phyloP scores from a whole-genome alignment of 2,329 filamentous ascomycete species.

The Pseudogymnoascus verrucosus region DNA sequence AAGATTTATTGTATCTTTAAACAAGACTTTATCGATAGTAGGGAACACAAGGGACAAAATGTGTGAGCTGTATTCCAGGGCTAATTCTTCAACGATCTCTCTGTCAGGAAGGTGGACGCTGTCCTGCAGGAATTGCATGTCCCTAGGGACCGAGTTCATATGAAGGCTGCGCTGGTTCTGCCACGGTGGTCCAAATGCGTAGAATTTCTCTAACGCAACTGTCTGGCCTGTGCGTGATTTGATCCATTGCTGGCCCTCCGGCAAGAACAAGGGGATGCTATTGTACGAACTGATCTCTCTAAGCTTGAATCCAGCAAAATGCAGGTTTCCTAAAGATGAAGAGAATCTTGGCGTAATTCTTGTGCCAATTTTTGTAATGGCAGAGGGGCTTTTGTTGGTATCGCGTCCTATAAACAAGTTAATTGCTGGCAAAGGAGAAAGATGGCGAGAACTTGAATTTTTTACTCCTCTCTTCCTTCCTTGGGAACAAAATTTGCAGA shows the following conservation, averaged over 20 bases:
- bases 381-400: neutral
- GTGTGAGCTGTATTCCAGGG: neutral
- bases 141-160: conserved; percentile 11
- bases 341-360: neutral
- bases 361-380: neutral
- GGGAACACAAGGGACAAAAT: conserved; percentile 32
- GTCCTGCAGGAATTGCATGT: conserved; percentile 31
- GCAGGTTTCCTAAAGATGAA: conserved; percentile 29
- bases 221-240: conserved; percentile 36
- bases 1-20: conserved; percentile 35
- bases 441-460: neutral
- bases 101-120: conserved; percentile 6
- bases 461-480: neutral
- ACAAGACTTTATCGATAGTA: conserved; percentile 39
- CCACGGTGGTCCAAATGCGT: neutral
- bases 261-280: conserved; percentile 42
- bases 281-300: conserved; percentile 39
- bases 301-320: conserved; percentile 40
- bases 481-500: neutral
- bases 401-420: neutral
- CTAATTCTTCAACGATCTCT: neutral
- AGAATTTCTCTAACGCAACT: conserved; percentile 20
- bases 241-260: conserved; percentile 41
- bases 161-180: conserved; percentile 19
- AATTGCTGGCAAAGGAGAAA: neutral